Percentiles rank a stretch among this genome's conserved stretches.
These are phyloP conservation scores for Pelargonium australe DNA, from an alignment of 441 rosid species.

Conservation along the genomic window DNA sequence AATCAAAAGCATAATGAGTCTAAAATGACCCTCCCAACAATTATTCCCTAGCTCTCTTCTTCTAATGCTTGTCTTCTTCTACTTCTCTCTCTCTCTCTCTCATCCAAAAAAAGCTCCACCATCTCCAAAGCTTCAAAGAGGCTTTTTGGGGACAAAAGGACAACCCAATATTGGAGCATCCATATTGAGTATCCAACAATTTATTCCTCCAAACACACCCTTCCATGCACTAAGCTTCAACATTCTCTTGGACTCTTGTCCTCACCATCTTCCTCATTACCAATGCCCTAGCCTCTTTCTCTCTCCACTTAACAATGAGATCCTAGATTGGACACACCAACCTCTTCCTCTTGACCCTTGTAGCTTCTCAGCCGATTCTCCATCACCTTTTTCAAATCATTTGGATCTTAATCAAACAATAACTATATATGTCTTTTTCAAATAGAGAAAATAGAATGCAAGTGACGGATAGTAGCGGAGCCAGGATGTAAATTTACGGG, in stretches of 20 bases:
- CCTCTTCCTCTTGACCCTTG: constrained; percentile 54
- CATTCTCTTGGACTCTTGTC: constrained; percentile 47
- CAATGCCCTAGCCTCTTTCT: background rate
- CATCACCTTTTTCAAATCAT: constrained; percentile 19
- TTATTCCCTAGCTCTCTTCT: too few species aligned
- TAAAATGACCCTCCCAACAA: too few species aligned
- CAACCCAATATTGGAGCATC: constrained; percentile 12
- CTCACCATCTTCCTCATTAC: constrained; percentile 2
- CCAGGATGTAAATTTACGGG: too few species aligned
- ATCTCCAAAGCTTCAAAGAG: constrained; percentile 42
- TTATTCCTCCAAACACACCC: constrained; percentile 65
- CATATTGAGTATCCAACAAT: constrained; percentile 21
- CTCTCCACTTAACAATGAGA: background rate
- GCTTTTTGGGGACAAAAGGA: constrained; percentile 26
- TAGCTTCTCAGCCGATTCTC: constrained; percentile 39
- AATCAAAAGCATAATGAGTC: too few species aligned
- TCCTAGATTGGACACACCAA: constrained; percentile 31
- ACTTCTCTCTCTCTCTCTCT: background rate
- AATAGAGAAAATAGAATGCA: too few species aligned
- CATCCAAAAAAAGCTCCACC: constrained; percentile 28
- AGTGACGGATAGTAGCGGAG: too few species aligned
- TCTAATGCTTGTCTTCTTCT: too few species aligned
- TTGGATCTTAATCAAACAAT: constrained; percentile 31
- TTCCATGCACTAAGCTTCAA: constrained; percentile 60
- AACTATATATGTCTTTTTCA: constrained; percentile 16